A percentile compares a stretch with the other conserved stretches of the same genome.
Conservation (phyloP, 805 yeast genomes). For the Metschnikowia matae region DNA sequence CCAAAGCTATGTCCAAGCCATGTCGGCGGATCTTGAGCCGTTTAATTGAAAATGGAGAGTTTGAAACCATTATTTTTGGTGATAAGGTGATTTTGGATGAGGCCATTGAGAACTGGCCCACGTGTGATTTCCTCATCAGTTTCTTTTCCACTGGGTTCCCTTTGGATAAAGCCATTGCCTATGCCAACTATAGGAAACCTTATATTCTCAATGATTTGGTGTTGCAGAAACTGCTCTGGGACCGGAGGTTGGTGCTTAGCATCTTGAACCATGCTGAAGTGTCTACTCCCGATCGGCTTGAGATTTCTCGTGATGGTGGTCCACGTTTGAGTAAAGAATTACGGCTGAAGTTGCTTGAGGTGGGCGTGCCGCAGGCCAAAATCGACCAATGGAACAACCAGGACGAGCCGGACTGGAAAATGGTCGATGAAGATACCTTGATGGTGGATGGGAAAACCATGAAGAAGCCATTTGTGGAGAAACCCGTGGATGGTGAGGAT, state of each 20-base stretch:
- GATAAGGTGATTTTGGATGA: slow-evolving; percentile 96
- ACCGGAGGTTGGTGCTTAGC: slow-evolving; percentile 80
- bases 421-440: slow-evolving; percentile 78
- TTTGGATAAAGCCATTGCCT: slow-evolving; percentile 87
- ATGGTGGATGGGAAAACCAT: slow-evolving; percentile 68
- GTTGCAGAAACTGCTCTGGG: slow-evolving; percentile 96
- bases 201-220: slow-evolving; percentile 82
- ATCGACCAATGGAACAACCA: slow-evolving; percentile 61
- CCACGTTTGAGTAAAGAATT: slow-evolving; percentile 70
- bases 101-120: slow-evolving; percentile 95
- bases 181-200: slow-evolving; percentile 86
- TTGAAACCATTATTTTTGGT: slow-evolving; percentile 94
- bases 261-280: slow-evolving; percentile 78
- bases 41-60: slow-evolving; percentile 87
- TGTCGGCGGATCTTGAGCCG: slow-evolving; percentile 87
- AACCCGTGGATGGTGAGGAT: slow-evolving; percentile 98
- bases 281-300: slow-evolving; percentile 83
- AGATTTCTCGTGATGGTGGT: slow-evolving; percentile 95
- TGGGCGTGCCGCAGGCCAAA: slow-evolving; percentile 38
- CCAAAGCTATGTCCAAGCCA: slow-evolving; percentile 92
- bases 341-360: slow-evolving; percentile 40
- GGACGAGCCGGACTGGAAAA: slow-evolving; percentile 75
- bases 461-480: slow-evolving; percentile 92
- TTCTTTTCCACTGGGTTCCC: slow-evolving; percentile 98
- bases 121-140: slow-evolving; percentile 90